These are phyloP conservation scores for Theileria annulata DNA, from an alignment of 169 alveolate genomes.

Conservation along the genomic window DNA sequence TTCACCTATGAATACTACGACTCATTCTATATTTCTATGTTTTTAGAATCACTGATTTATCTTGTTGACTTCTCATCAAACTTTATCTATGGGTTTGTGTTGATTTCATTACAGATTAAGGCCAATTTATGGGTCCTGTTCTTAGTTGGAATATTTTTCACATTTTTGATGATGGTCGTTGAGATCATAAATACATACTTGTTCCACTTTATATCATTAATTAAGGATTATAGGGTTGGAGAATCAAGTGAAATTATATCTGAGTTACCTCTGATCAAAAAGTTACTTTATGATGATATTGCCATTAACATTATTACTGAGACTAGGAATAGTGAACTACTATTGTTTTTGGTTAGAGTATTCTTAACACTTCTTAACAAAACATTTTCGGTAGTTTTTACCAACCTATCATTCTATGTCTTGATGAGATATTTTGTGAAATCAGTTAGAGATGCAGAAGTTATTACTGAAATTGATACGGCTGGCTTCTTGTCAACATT, in stretches of 20 bases:
- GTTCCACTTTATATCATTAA: constrained; percentile 1
- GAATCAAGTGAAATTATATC: constrained; percentile 25
- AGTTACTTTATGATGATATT: constrained; percentile 41
- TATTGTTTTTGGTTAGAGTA: constrained; percentile 22
- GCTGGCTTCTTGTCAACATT: constrained; percentile 12
- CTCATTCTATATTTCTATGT: constrained; percentile 4
- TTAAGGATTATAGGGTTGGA: constrained; percentile 37
- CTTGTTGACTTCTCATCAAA: constrained; percentile 11
- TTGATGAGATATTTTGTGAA: not conserved
- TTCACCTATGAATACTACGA: constrained; percentile 27
- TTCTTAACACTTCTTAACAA: constrained; percentile 18
- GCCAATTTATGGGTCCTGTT: not conserved
- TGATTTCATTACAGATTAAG: constrained; percentile 18
- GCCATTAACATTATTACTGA: constrained; percentile 35
- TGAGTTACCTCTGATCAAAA: constrained; percentile 13
- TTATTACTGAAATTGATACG: constrained; percentile 21
- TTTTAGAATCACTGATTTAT: constrained; percentile 22
- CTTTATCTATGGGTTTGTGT: constrained; percentile 12
- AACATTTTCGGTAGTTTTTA: not conserved
- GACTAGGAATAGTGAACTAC: constrained; percentile 41
- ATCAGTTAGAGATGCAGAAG: not conserved
- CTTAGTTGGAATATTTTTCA: constrained; percentile 3
- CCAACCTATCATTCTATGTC: not conserved
- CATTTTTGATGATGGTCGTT: not conserved
- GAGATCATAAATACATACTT: constrained; percentile 32